These are phyloP conservation scores for Cornus kousa DNA, from an alignment of 148 eudicot species.

Conservation along the genomic window DNA sequence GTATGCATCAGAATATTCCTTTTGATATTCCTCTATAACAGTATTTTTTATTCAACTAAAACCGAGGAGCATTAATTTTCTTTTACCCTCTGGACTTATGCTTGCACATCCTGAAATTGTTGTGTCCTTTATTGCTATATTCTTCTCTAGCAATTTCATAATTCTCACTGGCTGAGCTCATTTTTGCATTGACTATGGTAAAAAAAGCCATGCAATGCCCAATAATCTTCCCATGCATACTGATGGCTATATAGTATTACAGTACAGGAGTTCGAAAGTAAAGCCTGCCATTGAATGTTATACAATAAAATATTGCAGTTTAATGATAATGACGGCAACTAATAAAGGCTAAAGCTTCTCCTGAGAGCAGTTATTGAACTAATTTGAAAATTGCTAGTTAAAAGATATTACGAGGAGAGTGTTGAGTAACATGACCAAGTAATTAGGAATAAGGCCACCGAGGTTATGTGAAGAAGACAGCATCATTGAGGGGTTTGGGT, in stretches of 20 bases:
- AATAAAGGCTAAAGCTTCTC: neutral
- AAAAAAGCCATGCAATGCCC: neutral
- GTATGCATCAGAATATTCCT: conserved; percentile 29
- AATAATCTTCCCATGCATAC: neutral
- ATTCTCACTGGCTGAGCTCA: neutral
- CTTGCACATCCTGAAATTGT: neutral
- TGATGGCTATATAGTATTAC: neutral
- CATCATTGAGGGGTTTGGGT: neutral
- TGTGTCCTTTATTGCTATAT: conserved; percentile 2
- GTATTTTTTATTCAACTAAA: neutral
- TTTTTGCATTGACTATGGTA: neutral
- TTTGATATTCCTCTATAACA: neutral
- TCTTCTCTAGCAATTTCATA: neutral
- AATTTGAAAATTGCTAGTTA: neutral
- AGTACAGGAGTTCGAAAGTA: neutral
- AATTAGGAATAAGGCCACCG: too few relatives aligned
- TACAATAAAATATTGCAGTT: neutral
- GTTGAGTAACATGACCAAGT: neutral
- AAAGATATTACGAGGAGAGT: neutral
- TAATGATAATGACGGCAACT: neutral
- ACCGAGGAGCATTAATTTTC: neutral
- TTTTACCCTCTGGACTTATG: neutral
- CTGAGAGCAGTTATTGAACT: neutral
- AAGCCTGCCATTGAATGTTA: neutral
- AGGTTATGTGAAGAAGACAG: too few relatives aligned